phyloP scores from a whole-genome alignment of 2,329 filamentous ascomycete species.

The Fusarium siculi region DNA sequence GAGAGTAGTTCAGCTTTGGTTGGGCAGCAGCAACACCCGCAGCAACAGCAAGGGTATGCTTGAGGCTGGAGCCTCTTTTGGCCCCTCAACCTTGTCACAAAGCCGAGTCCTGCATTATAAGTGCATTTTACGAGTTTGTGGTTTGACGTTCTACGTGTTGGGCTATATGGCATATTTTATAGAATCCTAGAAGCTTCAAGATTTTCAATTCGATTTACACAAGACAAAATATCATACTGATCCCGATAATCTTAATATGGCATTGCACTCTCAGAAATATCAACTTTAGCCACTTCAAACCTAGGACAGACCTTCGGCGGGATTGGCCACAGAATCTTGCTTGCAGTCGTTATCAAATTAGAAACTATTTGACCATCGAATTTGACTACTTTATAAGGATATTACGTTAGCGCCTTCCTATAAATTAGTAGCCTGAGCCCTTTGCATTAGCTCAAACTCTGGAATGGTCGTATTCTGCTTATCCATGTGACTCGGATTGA shows the following conservation, averaged over 20 bases:
- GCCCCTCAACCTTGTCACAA: no score
- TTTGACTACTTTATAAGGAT: conserved; percentile 6
- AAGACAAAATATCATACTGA: neutral
- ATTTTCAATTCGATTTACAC: neutral
- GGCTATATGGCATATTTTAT: neutral
- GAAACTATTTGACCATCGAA: conserved; percentile 9
- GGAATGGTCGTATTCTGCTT: neutral
- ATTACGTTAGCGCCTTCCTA: neutral
- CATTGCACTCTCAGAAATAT: accelerated
- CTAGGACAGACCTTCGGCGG: no score
- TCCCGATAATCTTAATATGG: neutral
- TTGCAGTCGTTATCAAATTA: neutral
- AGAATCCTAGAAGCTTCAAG: neutral
- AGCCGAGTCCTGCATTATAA: neutral
- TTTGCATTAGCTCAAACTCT: conserved; percentile 11
- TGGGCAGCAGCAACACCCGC: neutral
- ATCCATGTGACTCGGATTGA: neutral
- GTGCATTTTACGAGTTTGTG: neutral
- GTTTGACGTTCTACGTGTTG: neutral
- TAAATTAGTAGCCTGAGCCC: neutral
- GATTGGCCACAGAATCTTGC: neutral
- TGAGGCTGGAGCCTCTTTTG: neutral
- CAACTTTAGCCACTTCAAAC: no score
- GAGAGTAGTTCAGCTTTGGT: conserved; percentile 9
- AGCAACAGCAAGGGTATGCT: neutral